Percentiles rank a stretch among this genome's conserved stretches.
Evolutionary conservation across 352 stramenopile species (phyloP).

Genomic region (Phytophthora sojae): DNA sequence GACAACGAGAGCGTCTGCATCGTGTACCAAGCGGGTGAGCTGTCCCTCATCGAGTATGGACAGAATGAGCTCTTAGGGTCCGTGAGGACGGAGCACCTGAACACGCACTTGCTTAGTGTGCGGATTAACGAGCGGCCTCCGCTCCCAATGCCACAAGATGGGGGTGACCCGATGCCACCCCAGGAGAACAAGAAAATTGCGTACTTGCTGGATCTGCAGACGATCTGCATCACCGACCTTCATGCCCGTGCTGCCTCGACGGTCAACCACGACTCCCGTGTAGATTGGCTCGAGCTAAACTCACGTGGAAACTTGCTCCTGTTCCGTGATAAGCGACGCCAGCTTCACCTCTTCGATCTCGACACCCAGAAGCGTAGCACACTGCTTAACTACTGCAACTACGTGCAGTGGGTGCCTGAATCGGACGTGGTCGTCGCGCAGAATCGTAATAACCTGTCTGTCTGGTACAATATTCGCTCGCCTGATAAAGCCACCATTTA

Average conservation of each 20-base stretch:
- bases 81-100: slow-evolving; percentile 93
- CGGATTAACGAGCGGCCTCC: slow-evolving; percentile 92
- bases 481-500: slow-evolving; percentile 95
- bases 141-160: slow-evolving; percentile 26
- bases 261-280: slow-evolving; percentile 91
- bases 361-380: slow-evolving; percentile 86
- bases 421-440: slow-evolving; percentile 96
- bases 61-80: slow-evolving; percentile 92
- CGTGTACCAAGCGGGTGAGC: slow-evolving; percentile 92
- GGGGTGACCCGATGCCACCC: slow-evolving; percentile 35
- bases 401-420: slow-evolving; percentile 97
- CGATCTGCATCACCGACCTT: slow-evolving; percentile 91
- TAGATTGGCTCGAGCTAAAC: slow-evolving; percentile 97
- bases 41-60: slow-evolving; percentile 95
- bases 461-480: slow-evolving; percentile 97
- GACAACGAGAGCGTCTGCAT: slow-evolving; percentile 93
- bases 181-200: slow-evolving; percentile 94
- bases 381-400: slow-evolving; percentile 95
- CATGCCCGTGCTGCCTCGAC: slow-evolving; percentile 82
- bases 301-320: slow-evolving; percentile 89
- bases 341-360: slow-evolving; percentile 94
- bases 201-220: slow-evolving; percentile 94
- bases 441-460: slow-evolving; percentile 91
- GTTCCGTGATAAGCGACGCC: slow-evolving; percentile 93
- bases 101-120: slow-evolving; percentile 92